These are phyloP conservation scores for Magnusiomyces magnusii DNA, from an alignment of 1,139 yeast species.

Conservation along the genomic window DNA sequence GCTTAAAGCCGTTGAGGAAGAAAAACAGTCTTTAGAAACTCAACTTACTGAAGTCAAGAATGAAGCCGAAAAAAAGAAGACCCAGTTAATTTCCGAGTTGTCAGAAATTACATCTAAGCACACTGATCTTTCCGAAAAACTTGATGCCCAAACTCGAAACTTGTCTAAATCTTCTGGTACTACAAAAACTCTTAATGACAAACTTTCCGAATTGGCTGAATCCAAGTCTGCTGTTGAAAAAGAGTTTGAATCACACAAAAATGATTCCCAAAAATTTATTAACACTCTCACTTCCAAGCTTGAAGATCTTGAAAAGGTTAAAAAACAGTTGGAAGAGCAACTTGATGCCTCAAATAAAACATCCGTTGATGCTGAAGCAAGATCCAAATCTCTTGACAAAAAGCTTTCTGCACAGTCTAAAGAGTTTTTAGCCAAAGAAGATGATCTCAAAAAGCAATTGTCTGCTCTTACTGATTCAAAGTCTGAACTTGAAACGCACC, in stretches of 20 bases:
- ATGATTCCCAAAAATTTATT: background rate
- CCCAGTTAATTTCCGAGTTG: background rate
- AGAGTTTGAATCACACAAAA: background rate
- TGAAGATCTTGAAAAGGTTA: background rate
- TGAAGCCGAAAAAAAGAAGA: background rate
- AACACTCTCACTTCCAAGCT: background rate
- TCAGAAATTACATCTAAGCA: background rate
- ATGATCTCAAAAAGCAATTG: background rate
- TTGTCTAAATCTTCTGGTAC: background rate
- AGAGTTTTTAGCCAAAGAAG: background rate
- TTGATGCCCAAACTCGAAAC: background rate
- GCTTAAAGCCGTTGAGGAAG: background rate
- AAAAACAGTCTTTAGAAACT: background rate
- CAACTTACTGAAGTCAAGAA: background rate
- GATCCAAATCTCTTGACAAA: background rate
- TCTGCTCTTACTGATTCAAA: slow-evolving; percentile 3
- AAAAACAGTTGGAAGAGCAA: background rate
- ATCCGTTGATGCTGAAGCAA: background rate
- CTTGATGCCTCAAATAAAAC: background rate
- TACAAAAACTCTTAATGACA: background rate
- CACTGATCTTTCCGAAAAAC: slow-evolving; percentile 3
- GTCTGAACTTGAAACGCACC: slow-evolving; percentile 6
- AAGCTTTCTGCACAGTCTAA: background rate
- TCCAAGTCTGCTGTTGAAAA: background rate
- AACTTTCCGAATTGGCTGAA: background rate